These are phyloP conservation scores for Colletotrichum costaricense DNA, from an alignment of 2,329 filamentous ascomycete species.

Conservation along the genomic window DNA sequence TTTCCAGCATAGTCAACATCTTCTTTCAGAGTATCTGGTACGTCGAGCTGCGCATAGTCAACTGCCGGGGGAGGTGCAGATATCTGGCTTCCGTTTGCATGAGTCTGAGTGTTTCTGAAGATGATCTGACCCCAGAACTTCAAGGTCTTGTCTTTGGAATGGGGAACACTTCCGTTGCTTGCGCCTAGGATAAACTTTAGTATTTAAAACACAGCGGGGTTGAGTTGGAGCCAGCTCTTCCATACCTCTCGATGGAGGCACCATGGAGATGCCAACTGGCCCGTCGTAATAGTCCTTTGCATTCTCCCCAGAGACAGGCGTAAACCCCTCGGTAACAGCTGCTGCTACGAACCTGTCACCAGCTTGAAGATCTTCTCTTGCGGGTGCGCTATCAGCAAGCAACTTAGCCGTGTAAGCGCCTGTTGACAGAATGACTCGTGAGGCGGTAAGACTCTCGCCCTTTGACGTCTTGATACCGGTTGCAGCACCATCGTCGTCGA, in stretches of 20 bases:
- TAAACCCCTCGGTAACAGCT: conserved; percentile 61
- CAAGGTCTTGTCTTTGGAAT: conserved; percentile 48
- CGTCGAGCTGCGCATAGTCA: conserved; percentile 66
- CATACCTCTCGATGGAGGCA: conserved; percentile 23
- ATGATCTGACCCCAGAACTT: conserved; percentile 65
- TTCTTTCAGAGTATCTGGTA: conserved; percentile 57
- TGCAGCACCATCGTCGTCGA: conserved; percentile 53
- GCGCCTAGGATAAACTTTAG: background rate
- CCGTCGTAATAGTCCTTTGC: conserved; percentile 50
- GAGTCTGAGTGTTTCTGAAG: conserved; percentile 58
- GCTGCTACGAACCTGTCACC: conserved; percentile 62
- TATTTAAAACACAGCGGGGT: no score
- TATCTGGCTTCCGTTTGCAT: conserved; percentile 55
- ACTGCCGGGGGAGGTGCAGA: conserved; percentile 58
- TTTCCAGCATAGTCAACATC: conserved; percentile 62
- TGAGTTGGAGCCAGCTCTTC: background rate
- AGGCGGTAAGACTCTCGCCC: conserved; percentile 58
- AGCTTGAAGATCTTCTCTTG: conserved; percentile 58
- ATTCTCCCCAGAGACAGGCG: conserved; percentile 54
- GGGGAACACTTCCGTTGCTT: conserved; percentile 60
- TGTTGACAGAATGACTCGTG: conserved; percentile 60
- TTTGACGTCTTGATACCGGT: conserved; percentile 59
- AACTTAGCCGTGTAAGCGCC: conserved; percentile 62
- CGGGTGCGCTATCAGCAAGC: conserved; percentile 53
- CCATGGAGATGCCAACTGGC: conserved; percentile 50